phyloP scores from a whole-genome alignment of 2,329 filamentous ascomycete species.

The Claviceps sp. region DNA sequence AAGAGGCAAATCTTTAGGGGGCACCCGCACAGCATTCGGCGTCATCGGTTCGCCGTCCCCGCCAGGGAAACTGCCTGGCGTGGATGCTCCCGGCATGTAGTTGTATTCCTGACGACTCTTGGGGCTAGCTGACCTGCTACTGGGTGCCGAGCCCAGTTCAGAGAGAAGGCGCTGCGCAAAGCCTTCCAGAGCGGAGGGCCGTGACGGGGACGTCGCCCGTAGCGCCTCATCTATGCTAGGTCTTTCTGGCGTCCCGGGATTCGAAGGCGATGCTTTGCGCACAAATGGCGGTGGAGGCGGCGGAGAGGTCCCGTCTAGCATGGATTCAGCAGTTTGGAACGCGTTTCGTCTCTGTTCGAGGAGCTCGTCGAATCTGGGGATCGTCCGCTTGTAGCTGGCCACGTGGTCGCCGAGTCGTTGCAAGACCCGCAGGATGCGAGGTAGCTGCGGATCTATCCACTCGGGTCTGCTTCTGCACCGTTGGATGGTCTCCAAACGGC shows the following conservation, averaged over 20 bases:
- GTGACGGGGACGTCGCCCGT: constrained; percentile 36
- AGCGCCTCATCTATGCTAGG: constrained; percentile 29
- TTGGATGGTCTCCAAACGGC: constrained; percentile 32
- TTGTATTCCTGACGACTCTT: constrained; percentile 34
- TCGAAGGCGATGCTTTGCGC: constrained; percentile 16
- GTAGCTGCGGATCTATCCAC: constrained; percentile 37
- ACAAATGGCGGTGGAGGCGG: constrained; percentile 12
- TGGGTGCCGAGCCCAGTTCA: constrained; percentile 29
- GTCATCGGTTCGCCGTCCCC: constrained; percentile 12
- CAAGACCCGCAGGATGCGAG: constrained; percentile 43
- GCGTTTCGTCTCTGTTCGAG: constrained; percentile 51
- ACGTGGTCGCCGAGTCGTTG: constrained; percentile 50
- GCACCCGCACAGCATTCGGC: constrained; percentile 20
- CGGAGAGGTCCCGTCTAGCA: constrained; percentile 19
- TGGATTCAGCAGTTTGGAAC: constrained; percentile 45
- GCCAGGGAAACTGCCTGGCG: constrained; percentile 12
- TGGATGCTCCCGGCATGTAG: constrained; percentile 18
- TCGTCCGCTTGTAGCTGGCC: constrained; percentile 43
- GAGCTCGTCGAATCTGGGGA: constrained; percentile 61
- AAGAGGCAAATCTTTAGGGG: constrained; percentile 30
- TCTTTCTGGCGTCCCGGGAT: constrained; percentile 26
- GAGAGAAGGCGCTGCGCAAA: constrained; percentile 50
- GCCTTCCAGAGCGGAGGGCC: constrained; percentile 43
- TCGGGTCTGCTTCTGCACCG: constrained; percentile 39
- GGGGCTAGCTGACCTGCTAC: constrained; percentile 31